Conservation (phyloP, 2,329 filamentous ascomycete species). For the Xylariomycetidae sp. region DNA sequence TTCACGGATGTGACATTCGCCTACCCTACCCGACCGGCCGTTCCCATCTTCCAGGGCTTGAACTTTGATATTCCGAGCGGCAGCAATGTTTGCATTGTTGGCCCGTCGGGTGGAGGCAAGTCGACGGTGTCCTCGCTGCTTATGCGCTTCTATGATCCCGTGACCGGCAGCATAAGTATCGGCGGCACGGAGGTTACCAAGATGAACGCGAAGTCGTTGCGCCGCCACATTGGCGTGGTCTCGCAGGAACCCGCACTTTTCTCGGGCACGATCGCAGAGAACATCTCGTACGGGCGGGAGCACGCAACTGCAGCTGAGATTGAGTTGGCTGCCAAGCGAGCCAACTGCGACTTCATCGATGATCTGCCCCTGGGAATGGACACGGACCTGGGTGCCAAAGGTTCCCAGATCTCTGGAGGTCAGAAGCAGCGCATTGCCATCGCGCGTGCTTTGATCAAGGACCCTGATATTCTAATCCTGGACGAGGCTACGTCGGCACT, state of each 20-base stretch:
- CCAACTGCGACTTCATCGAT: conserved; percentile 93
- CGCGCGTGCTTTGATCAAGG: conserved; percentile 86
- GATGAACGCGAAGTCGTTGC: conserved; percentile 90
- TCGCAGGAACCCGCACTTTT: conserved; percentile 93
- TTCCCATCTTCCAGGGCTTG: conserved; percentile 82
- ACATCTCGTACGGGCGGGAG: conserved; percentile 87
- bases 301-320: conserved; percentile 74
- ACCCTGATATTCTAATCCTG: conserved; percentile 93
- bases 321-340: conserved; percentile 77
- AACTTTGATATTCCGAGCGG: conserved; percentile 89
- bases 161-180: conserved; percentile 69
- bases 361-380: conserved; percentile 96
- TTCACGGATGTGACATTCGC: conserved; percentile 84
- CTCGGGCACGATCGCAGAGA: conserved; percentile 77
- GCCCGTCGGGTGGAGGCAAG: conserved; percentile 92
- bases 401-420: conserved; percentile 88
- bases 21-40: conserved; percentile 89
- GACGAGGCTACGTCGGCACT: conserved; percentile 95
- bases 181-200: conserved; percentile 74
- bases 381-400: conserved; percentile 85
- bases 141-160: conserved; percentile 85
- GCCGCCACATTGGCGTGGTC: conserved; percentile 89
- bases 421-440: conserved; percentile 99
- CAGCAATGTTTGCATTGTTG: conserved; percentile 92
- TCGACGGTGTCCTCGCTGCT: conserved; percentile 91